These are phyloP conservation scores for Phellinidium pouzarii DNA, from an alignment of 1,284 basidiomycete genomes.

Conservation along the genomic window DNA sequence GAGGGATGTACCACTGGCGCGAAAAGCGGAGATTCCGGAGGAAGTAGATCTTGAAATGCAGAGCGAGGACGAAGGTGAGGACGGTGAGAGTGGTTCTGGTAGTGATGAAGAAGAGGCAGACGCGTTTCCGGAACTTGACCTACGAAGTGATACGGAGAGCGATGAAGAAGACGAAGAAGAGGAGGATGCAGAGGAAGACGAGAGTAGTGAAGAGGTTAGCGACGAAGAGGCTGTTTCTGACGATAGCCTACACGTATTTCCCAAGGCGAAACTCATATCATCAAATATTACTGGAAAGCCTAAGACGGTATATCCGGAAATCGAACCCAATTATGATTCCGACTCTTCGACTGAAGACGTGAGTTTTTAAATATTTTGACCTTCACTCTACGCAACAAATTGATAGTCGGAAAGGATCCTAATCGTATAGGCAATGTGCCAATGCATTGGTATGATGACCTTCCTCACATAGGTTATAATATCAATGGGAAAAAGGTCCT, in stretches of 20 bases:
- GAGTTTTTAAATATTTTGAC: constrained; percentile 29
- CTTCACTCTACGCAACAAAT: neutral
- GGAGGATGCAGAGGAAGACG: constrained; percentile 31
- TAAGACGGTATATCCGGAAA: constrained; percentile 88
- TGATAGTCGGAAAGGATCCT: constrained; percentile 51
- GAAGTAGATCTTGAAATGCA: constrained; percentile 55
- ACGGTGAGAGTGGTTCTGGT: constrained; percentile 40
- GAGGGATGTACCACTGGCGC: constrained; percentile 28
- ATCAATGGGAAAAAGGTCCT: constrained; percentile 93
- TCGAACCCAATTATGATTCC: constrained; percentile 94
- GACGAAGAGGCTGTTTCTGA: constrained; percentile 33
- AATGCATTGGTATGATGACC: constrained; percentile 98
- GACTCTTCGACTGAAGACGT: constrained; percentile 98
- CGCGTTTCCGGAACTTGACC: constrained; percentile 53
- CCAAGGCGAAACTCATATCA: constrained; percentile 61
- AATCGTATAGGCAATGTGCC: constrained; percentile 96
- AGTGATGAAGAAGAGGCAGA: constrained; percentile 38
- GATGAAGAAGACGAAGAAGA: constrained; percentile 34
- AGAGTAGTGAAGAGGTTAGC: constrained; percentile 24
- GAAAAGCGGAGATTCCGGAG: constrained; percentile 31
- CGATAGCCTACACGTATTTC: constrained; percentile 43
- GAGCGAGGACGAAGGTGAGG: constrained; percentile 61
- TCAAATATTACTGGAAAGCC: constrained; percentile 84
- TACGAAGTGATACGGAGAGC: constrained; percentile 42
- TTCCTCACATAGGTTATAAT: constrained; percentile 98